Conservation (phyloP, 345 rosid genomes). For the Abelmoschus esculentus region DNA sequence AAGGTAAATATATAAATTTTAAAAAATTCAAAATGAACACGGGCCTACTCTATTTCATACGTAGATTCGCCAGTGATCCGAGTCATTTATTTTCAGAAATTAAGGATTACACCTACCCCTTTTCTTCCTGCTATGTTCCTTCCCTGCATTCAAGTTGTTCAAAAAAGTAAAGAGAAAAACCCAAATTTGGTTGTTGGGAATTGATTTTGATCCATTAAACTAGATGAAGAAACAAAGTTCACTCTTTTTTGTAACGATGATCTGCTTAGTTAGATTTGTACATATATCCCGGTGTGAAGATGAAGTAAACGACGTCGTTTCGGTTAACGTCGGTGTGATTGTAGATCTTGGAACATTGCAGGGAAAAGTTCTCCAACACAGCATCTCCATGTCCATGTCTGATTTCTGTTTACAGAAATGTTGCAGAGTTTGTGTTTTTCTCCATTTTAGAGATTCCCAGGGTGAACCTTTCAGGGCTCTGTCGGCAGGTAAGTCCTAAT, state of each 20-base stretch:
- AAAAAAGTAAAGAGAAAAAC: too few species aligned
- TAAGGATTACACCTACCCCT: too few species aligned
- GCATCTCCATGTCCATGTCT: neutral
- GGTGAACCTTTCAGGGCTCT: neutral
- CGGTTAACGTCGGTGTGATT: neutral
- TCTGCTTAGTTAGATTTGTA: neutral
- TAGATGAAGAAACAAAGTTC: neutral
- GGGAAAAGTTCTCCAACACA: neutral
- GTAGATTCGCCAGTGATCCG: too few species aligned
- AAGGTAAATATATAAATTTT: too few species aligned
- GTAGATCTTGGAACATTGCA: neutral
- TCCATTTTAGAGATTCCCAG: neutral
- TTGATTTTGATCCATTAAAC: neutral
- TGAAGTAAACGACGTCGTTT: neutral
- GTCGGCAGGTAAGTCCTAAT: neutral
- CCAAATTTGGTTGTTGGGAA: neutral
- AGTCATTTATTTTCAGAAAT: too few species aligned
- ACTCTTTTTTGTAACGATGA: neutral
- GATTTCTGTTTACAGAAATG: neutral
- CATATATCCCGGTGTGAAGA: neutral
- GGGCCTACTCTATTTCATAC: too few species aligned
- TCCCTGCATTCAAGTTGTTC: too few species aligned
- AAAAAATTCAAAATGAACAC: too few species aligned
- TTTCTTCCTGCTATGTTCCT: too few species aligned
- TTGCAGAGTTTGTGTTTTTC: neutral